Conservation (phyloP, 2,329 filamentous ascomycete species). For the Xylaria sp. region DNA sequence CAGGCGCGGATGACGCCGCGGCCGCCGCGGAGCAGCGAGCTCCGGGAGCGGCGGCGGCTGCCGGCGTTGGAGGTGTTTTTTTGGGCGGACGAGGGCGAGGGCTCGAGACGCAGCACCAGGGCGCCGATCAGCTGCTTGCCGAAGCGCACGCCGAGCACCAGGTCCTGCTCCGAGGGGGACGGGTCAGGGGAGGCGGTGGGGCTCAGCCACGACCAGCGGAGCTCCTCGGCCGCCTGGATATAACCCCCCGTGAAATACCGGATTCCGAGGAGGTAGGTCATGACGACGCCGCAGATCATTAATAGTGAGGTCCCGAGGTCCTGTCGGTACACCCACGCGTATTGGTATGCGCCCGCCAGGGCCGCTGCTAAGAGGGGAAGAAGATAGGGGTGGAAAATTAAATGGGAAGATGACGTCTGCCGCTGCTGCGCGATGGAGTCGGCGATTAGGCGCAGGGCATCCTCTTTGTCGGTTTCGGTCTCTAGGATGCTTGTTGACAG, state of each 20-base stretch:
- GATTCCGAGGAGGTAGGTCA: constrained; percentile 66
- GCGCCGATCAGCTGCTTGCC: constrained; percentile 74
- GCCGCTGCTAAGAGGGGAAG: constrained; percentile 53
- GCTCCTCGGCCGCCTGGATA: constrained; percentile 63
- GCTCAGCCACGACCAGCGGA: constrained; percentile 67
- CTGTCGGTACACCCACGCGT: constrained; percentile 30
- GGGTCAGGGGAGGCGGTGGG: constrained; percentile 32
- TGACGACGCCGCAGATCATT: constrained; percentile 65
- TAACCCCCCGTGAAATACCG: constrained; percentile 68
- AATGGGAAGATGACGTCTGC: constrained; percentile 65
- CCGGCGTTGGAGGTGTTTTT: constrained; percentile 11
- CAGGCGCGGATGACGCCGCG: constrained; percentile 79
- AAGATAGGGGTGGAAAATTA: constrained; percentile 67
- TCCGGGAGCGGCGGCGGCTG: constrained; percentile 33
- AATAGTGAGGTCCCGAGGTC: constrained; percentile 63
- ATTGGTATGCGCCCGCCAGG: constrained; percentile 52
- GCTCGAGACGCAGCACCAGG: constrained; percentile 70
- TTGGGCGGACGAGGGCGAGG: constrained; percentile 35
- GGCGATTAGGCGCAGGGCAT: constrained; percentile 74
- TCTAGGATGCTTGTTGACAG: constrained; percentile 66
- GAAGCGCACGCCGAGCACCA: constrained; percentile 69
- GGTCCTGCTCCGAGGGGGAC: constrained; percentile 51
- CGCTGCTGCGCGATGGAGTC: constrained; percentile 85
- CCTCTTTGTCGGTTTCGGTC: constrained; percentile 63
- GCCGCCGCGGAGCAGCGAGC: constrained; percentile 58